A percentile compares a stretch with the other conserved stretches of the same genome.
Evolutionary conservation across 805 yeast genomes (phyloP).

Genomic region (Starmerella floris): DNA sequence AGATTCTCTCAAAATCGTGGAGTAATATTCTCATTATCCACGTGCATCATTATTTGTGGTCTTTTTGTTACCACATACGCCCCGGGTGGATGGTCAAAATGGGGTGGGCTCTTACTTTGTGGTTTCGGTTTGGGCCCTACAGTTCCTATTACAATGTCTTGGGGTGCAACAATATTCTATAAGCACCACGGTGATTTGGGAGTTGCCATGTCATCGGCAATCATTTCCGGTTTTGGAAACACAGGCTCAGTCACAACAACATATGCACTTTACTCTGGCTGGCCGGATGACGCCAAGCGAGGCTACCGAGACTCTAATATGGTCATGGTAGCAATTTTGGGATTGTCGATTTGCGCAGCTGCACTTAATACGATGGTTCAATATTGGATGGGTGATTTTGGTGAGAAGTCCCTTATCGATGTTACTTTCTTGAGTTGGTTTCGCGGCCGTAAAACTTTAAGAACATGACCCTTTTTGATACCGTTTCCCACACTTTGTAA

Average conservation of each 20-base stretch:
- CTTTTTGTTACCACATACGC: slow-evolving; percentile 67
- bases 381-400: slow-evolving; percentile 28
- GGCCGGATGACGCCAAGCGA: slow-evolving; percentile 64
- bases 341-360: slow-evolving; percentile 51
- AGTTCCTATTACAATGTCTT: slow-evolving; percentile 76
- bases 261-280: slow-evolving; percentile 72
- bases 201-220: slow-evolving; percentile 66
- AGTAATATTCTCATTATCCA: slow-evolving; percentile 46
- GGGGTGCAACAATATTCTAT: slow-evolving; percentile 64
- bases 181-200: slow-evolving; percentile 71
- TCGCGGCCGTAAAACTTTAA: slow-evolving; percentile 1
- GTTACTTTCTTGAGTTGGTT: slow-evolving; percentile 19
- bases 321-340: slow-evolving; percentile 70
- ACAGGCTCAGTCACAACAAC: slow-evolving; percentile 77
- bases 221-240: slow-evolving; percentile 77
- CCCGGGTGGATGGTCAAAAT: slow-evolving; percentile 55
- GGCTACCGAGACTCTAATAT: slow-evolving; percentile 59
- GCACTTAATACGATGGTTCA: slow-evolving; percentile 27
- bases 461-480: neutral
- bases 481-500: slow-evolving; percentile 6
- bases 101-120: slow-evolving; percentile 66
- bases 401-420: slow-evolving; percentile 13
- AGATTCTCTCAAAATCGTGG: slow-evolving; percentile 46
- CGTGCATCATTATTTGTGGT: slow-evolving; percentile 59
- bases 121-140: slow-evolving; percentile 89